Base-by-base conservation (phyloP, 768 basidiomycete genomes). In the Hemileccinum rubropunctum region DNA sequence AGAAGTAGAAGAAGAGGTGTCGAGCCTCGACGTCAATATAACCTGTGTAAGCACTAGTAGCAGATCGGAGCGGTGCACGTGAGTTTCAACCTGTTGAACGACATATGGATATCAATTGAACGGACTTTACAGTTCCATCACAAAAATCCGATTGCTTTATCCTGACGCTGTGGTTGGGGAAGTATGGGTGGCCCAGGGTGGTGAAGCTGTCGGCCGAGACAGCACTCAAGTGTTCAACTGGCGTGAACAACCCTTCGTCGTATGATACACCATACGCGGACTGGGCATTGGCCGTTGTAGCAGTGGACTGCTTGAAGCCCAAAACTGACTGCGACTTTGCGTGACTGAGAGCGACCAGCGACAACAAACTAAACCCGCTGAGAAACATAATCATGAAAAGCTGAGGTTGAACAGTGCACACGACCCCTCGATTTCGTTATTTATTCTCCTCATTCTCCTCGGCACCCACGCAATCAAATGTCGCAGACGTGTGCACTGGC, bases 1-100 rank as follows among this genome's bases (percentile, higher is more conserved):
- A 88, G 68, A 88, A 88, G 66, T 86, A 86, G 70, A 88, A 87
- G 66, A 83, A 84, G 35, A 84, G 47, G 54, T 84, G 83, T 47
- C 82, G 77, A 18, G 82, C 80, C 59, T 80, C 71, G 39, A 83
- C 73, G 51, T 86, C 84, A 47, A 86, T 82, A 56, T 86, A 86
- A 10, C 84, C 84, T 0, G 83, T 83, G 60, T 81, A 86, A 1
- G 76, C 68, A 17, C 80, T 83, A 28, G 27, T 6, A 23, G 28
- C 9, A 8, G 4, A 30, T 9, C 2, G 28, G 9, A 4, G 9
- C 8, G 11, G 8, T 23, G 23, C n/a, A n/a, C 23, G 23, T 30
- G 28, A 30, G 28, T 30, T n/a, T n/a, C n/a, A n/a, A n/a, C n/a
- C n/a, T n/a, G n/a, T n/a, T n/a, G n/a, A n/a, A n/a, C n/a, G n/a